A percentile compares a stretch with the other conserved stretches of the same genome.
Evolutionary conservation across 2,329 filamentous ascomycete genomes (phyloP).

Genomic region (Byssochlamys sp.): DNA sequence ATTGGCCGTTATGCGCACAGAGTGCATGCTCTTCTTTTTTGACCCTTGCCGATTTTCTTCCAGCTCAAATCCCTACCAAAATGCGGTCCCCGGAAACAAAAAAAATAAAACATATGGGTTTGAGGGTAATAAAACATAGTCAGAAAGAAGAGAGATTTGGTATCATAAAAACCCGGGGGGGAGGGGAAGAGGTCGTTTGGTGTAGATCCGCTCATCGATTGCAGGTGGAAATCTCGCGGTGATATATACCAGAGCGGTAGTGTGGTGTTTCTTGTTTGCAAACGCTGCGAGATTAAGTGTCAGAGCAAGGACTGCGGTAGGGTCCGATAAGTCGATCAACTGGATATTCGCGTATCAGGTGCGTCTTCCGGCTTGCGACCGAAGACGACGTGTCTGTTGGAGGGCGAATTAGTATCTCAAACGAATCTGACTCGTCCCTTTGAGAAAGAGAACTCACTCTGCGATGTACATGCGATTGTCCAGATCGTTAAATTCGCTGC

Average conservation of each 20-base stretch:
- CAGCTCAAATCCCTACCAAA: too few species aligned
- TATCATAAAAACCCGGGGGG: neutral
- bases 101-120: too few species aligned
- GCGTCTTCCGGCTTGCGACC: conserved; percentile 2
- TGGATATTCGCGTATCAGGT: neutral
- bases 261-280: neutral
- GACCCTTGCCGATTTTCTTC: too few species aligned
- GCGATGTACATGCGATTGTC: conserved; percentile 19
- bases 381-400: conserved; percentile 1
- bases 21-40: too few species aligned
- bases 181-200: neutral
- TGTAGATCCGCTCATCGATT: neutral
- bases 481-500: conserved; percentile 18
- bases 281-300: neutral
- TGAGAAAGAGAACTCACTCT: conserved; percentile 3
- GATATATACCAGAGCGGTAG: neutral
- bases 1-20: too few species aligned
- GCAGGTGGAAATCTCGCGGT: neutral
- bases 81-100: too few species aligned
- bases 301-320: neutral
- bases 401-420: neutral
- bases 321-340: neutral
- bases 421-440: neutral
- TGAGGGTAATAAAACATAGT: neutral
- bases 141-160: neutral